Percentiles rank a stretch among this genome's conserved stretches.
These are phyloP conservation scores for Amaranthus hypochondriacus DNA, from an alignment of 148 eudicot genomes.

Conservation along the genomic window DNA sequence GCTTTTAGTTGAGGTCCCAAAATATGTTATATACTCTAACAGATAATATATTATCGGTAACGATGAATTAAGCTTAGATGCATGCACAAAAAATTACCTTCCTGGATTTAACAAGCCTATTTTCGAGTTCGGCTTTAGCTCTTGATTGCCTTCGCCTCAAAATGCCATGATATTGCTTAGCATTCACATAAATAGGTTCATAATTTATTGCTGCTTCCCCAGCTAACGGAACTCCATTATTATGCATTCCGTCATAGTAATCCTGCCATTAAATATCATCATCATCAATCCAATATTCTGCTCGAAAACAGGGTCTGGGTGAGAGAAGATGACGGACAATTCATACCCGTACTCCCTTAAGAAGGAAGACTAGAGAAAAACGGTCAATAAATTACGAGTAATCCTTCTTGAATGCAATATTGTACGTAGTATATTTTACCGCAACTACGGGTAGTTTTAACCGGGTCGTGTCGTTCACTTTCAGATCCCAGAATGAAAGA, in stretches of 20 bases:
- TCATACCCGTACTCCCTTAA: too few relatives aligned
- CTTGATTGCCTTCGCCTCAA: slow-evolving; percentile 33
- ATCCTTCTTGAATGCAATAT: too few relatives aligned
- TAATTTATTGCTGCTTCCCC: slow-evolving; percentile 16
- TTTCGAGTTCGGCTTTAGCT: slow-evolving; percentile 31
- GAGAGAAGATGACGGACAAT: too few relatives aligned
- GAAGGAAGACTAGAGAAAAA: too few relatives aligned
- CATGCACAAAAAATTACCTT: slow-evolving; percentile 14
- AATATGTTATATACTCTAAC: too few relatives aligned
- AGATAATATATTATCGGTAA: background rate
- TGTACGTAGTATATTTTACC: too few relatives aligned
- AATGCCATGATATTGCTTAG: slow-evolving; percentile 35
- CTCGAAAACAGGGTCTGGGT: too few relatives aligned
- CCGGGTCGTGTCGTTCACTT: too few relatives aligned
- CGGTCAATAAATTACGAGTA: too few relatives aligned
- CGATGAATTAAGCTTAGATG: background rate
- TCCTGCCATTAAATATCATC: slow-evolving; percentile 6
- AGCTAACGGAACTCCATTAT: slow-evolving; percentile 14
- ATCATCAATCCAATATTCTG: background rate
- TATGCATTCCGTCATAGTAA: slow-evolving; percentile 15
- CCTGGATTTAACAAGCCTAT: slow-evolving; percentile 19
- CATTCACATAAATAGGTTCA: slow-evolving; percentile 33
- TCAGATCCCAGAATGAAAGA: too few relatives aligned
- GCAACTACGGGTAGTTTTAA: too few relatives aligned
- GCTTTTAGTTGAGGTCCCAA: too few relatives aligned